Percentiles rank a stretch among this genome's conserved stretches.
These are phyloP conservation scores for Blumeria graminis DNA, from an alignment of 2,329 filamentous ascomycete genomes.

Conservation along the genomic window DNA sequence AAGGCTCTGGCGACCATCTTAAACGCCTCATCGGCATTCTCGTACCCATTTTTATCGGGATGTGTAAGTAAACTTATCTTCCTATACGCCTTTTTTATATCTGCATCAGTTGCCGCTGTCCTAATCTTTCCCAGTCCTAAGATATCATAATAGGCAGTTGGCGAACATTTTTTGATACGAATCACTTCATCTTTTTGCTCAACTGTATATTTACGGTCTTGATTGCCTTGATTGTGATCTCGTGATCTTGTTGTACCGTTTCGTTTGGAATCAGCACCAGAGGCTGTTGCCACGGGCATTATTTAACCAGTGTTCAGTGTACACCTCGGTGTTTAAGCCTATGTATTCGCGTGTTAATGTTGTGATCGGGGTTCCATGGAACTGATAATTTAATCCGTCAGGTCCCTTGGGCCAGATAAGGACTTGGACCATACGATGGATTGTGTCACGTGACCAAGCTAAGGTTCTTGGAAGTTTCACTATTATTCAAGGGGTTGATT, in stretches of 20 bases:
- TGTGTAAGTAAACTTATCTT: constrained; percentile 87
- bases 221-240: constrained; percentile 31
- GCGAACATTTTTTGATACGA: constrained; percentile 59
- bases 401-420: too few relatives aligned
- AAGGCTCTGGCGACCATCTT: constrained; percentile 95
- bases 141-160: constrained; percentile 92
- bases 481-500: too few relatives aligned
- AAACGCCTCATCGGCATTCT: constrained; percentile 89
- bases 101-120: constrained; percentile 44
- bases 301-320: too few relatives aligned
- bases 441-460: too few relatives aligned
- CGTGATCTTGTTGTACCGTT: constrained; percentile 20
- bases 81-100: constrained; percentile 95
- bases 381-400: too few relatives aligned
- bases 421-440: too few relatives aligned
- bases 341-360: too few relatives aligned
- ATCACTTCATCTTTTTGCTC: constrained; percentile 85
- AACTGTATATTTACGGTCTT: constrained; percentile 49
- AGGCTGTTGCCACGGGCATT: constrained; percentile 18
- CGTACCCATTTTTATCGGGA: constrained; percentile 95
- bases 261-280: constrained; percentile 18
- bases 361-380: too few relatives aligned
- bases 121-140: constrained; percentile 44
- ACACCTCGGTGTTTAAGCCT: too few relatives aligned
- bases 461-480: too few relatives aligned